phyloP scores from a whole-genome alignment of 371 early-diverging fungal genomes.

The Vavraia culicis region DNA sequence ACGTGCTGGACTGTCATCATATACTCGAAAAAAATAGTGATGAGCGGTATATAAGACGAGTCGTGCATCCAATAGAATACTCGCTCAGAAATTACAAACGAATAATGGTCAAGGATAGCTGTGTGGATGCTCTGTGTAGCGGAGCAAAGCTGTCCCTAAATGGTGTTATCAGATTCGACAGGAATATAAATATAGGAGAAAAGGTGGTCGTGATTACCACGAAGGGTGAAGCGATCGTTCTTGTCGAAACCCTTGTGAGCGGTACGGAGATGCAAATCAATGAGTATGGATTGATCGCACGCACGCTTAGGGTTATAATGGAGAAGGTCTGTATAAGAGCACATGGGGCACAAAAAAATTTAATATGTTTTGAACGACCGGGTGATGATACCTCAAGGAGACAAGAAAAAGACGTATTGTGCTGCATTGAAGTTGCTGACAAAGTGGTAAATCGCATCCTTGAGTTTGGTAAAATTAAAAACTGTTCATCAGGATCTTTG shows the following conservation, averaged over 20 bases:
- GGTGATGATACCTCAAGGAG: too few relatives aligned
- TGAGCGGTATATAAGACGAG: slow-evolving; percentile 71
- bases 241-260: slow-evolving; percentile 79
- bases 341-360: slow-evolving; percentile 73
- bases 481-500: too few relatives aligned
- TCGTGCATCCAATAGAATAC: slow-evolving; percentile 79
- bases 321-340: slow-evolving; percentile 92
- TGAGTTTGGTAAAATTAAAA: too few relatives aligned
- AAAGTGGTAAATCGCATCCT: too few relatives aligned
- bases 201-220: slow-evolving; percentile 92
- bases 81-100: slow-evolving; percentile 79
- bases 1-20: slow-evolving; percentile 91
- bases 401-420: too few relatives aligned
- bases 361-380: too few relatives aligned
- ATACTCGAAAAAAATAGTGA: slow-evolving; percentile 77
- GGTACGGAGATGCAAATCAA: slow-evolving; percentile 77
- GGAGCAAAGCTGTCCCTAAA: slow-evolving; percentile 93
- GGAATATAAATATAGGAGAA: slow-evolving; percentile 71
- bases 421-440: too few relatives aligned
- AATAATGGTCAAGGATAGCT: slow-evolving; percentile 89
- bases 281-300: slow-evolving; percentile 77
- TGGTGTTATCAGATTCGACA: slow-evolving; percentile 82
- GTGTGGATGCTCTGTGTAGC: slow-evolving; percentile 92
- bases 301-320: slow-evolving; percentile 98
- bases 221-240: slow-evolving; percentile 96